Percentiles rank a stretch among this genome's conserved stretches.
Conservation (phyloP, 805 yeast genomes). For the Saccharomyces paradoxus region DNA sequence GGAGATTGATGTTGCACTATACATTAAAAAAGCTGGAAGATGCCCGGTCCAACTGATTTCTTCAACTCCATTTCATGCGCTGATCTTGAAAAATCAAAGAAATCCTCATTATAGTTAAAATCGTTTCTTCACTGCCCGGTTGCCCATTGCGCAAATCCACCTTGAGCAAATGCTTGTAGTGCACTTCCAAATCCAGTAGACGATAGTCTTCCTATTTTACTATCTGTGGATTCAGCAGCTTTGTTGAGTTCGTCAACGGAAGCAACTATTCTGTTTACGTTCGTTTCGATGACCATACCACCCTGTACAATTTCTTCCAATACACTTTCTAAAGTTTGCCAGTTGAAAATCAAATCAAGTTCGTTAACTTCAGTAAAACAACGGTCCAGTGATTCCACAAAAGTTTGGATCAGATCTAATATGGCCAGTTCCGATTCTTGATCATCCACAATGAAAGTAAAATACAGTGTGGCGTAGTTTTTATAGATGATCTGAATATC, state of each 20-base stretch:
- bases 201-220: conserved; percentile 16
- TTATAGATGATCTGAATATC: conserved; percentile 85
- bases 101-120: not conserved
- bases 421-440: conserved; percentile 94
- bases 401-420: conserved; percentile 87
- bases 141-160: conserved; percentile 32
- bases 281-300: conserved; percentile 95
- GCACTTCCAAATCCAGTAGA: conserved; percentile 24
- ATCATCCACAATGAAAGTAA: conserved; percentile 91
- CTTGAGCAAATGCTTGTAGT: conserved; percentile 27
- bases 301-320: conserved; percentile 91
- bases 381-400: conserved; percentile 87
- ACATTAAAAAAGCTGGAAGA: not conserved
- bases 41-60: not conserved
- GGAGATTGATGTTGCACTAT: not conserved
- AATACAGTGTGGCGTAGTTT: conserved; percentile 91
- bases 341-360: conserved; percentile 92
- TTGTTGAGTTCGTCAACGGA: conserved; percentile 56
- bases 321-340: conserved; percentile 93
- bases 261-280: conserved; percentile 65
- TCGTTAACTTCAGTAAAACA: conserved; percentile 95
- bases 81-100: not conserved
- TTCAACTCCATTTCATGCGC: not conserved
- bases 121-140: conserved; percentile 20
- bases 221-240: conserved; percentile 20